phyloP scores from a whole-genome alignment of 2,329 filamentous ascomycete species.

The Penicillium decumbens region DNA sequence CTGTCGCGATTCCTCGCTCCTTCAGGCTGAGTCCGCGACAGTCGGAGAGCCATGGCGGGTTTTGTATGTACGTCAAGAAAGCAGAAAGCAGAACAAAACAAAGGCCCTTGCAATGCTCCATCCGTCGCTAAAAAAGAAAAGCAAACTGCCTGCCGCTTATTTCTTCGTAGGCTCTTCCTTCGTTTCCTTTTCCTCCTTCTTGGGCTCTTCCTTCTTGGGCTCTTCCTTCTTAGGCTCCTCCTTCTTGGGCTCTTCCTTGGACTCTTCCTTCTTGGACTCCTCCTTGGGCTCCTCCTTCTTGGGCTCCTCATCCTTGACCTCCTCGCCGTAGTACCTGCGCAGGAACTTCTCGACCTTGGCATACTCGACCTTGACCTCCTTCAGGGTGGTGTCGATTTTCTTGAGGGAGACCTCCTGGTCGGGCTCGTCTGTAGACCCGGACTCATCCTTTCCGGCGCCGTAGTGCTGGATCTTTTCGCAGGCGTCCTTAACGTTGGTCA shows the following conservation, averaged over 20 bases:
- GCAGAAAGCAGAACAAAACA: slow-evolving; percentile 2
- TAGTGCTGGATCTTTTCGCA: slow-evolving; percentile 97
- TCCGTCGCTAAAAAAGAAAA: slow-evolving; percentile 24
- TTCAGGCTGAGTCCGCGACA: not conserved
- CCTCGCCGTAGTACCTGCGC: slow-evolving; percentile 63
- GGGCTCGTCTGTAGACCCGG: slow-evolving; percentile 61
- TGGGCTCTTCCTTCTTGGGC: slow-evolving; percentile 9
- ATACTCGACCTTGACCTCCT: slow-evolving; percentile 71
- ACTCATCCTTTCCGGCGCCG: slow-evolving; percentile 74
- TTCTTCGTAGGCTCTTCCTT: slow-evolving; percentile 10
- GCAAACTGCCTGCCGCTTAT: slow-evolving; percentile 8
- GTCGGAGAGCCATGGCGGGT: not conserved
- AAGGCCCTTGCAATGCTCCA: slow-evolving; percentile 27
- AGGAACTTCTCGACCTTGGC: slow-evolving; percentile 66
- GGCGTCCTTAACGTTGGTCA: slow-evolving; percentile 83
- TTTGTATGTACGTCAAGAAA: slow-evolving; percentile 21
- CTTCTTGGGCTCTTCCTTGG: not conserved
- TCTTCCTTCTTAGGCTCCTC: slow-evolving; percentile 8
- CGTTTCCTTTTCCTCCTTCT: slow-evolving; percentile 7
- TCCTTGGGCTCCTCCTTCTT: slow-evolving; percentile 8
- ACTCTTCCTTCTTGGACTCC: slow-evolving; percentile 8
- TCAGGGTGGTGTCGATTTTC: slow-evolving; percentile 66
- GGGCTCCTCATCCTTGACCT: slow-evolving; percentile 13
- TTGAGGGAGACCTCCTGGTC: slow-evolving; percentile 65
- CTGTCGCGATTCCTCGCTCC: slow-evolving; percentile 1